phyloP scores from a whole-genome alignment of 495 filamentous ascomycete species.

The Lophiostoma macrostomum region DNA sequence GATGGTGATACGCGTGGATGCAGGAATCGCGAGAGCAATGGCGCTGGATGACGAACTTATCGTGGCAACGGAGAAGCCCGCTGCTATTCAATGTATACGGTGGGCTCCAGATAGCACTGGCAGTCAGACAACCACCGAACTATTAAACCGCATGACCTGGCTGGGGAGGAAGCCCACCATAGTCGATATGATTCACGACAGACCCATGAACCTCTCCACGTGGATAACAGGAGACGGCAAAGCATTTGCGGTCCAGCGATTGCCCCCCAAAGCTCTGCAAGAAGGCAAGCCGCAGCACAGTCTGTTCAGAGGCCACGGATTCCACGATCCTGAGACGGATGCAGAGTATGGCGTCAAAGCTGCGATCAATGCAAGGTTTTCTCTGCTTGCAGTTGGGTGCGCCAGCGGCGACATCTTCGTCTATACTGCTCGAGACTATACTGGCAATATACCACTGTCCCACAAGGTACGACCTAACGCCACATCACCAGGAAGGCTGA shows the following conservation, averaged over 20 bases:
- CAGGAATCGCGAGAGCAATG: slow-evolving; percentile 81
- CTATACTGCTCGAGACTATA: slow-evolving; percentile 89
- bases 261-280: slow-evolving; percentile 28
- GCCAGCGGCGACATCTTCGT: slow-evolving; percentile 74
- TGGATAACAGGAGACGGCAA: slow-evolving; percentile 91
- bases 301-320: slow-evolving; percentile 87
- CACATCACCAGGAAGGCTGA: slow-evolving; percentile 65
- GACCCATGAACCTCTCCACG: slow-evolving; percentile 92
- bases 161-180: slow-evolving; percentile 72
- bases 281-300: slow-evolving; percentile 48
- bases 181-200: slow-evolving; percentile 87
- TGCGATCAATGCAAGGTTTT: slow-evolving; percentile 91
- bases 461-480: slow-evolving; percentile 68
- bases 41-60: slow-evolving; percentile 91
- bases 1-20: slow-evolving; percentile 98
- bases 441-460: slow-evolving; percentile 88
- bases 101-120: slow-evolving; percentile 83
- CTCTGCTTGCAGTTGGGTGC: slow-evolving; percentile 84
- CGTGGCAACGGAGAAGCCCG: slow-evolving; percentile 88
- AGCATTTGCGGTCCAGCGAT: slow-evolving; percentile 87
- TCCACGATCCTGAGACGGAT: slow-evolving; percentile 66
- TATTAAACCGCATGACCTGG: slow-evolving; percentile 83
- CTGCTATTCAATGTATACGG: slow-evolving; percentile 91
- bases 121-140: slow-evolving; percentile 84
- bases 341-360: slow-evolving; percentile 64